Base-by-base conservation (phyloP, 192 early-diverging fungal genomes). In the Lobosporangium transversale region DNA sequence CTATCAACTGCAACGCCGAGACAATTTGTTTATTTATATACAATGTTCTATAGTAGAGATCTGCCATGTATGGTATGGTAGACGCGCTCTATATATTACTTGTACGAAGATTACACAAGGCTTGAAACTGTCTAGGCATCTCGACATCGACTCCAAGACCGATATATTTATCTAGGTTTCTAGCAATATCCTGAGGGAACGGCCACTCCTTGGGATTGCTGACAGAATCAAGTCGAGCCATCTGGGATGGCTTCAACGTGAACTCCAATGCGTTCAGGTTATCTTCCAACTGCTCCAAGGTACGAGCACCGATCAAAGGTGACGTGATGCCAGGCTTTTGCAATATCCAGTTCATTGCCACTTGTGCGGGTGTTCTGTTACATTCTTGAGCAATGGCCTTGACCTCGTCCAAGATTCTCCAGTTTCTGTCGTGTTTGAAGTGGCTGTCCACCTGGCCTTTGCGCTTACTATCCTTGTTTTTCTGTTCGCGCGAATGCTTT, bases 261-360 rank as follows among this genome's bases (percentile, higher is more conserved):
- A 83, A 80, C 33, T 80, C 81, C 1, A 83, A 21, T 0, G 81
- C 66, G 12, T 64, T 50, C 31, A 83, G 20, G 23, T 80, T 80
- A 15, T 69, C 62, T n/a, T 80, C 52, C 21, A 83, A 43, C 21
- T 74, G 70, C 17, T 56, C 45, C 40, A 83, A 51, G 1, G 63
- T 83, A 23, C 71, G 43, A 1, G 65, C 81, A 23, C 79, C 81
- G 30, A 70, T 43, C 33, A 83, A 35, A 18, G 74, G 55, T 20
- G 81, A 80, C 0, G 81, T 80, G 21, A 83, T 66, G 15, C 81
- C 78, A 4, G 81, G 79, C 27, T 71, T 76, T 58, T 83, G 81
- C n/a, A 76, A 14, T 18, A 35, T 75, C 81, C 81, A 83, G 42
- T 83, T 83, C 17, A 67, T 36, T 8, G 86, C 85, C n/a, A 88